A percentile compares a stretch with the other conserved stretches of the same genome.
phyloP scores from a whole-genome alignment of 305 asterid species.

The Solanum chacoense region DNA sequence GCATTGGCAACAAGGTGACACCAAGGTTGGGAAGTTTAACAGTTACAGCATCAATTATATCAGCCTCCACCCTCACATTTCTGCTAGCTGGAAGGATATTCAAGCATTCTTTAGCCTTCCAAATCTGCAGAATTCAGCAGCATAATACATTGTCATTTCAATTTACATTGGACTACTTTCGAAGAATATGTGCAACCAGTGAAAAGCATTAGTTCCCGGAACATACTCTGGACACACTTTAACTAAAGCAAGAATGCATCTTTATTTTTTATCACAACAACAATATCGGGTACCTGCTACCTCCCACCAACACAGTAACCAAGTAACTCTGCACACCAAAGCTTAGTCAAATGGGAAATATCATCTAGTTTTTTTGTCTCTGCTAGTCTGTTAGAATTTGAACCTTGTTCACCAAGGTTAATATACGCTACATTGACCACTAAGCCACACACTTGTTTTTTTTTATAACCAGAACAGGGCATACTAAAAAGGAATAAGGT shows the following conservation, averaged over 20 bases:
- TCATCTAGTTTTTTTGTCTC: background rate
- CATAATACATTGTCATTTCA: background rate
- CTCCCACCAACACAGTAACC: background rate
- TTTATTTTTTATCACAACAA: background rate
- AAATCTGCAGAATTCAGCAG: slow-evolving; percentile 47
- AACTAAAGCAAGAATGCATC: background rate
- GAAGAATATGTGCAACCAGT: background rate
- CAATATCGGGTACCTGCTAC: background rate
- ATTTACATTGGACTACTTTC: background rate
- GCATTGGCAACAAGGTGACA: slow-evolving; percentile 88
- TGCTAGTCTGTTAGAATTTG: background rate
- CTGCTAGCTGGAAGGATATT: slow-evolving; percentile 81
- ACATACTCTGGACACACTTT: background rate
- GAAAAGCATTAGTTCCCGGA: background rate
- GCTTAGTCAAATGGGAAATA: background rate
- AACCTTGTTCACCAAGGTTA: background rate
- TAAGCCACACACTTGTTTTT: background rate
- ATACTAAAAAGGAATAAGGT: background rate
- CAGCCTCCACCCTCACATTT: slow-evolving; percentile 79
- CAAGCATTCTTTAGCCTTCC: slow-evolving; percentile 99
- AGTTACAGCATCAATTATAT: slow-evolving; percentile 81
- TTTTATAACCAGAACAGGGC: background rate
- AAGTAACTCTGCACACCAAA: background rate
- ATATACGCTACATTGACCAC: background rate
- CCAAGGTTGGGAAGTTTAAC: slow-evolving; percentile 94